Percentiles rank a stretch among this genome's conserved stretches.
These are phyloP conservation scores for Zasmidium angulare DNA, from an alignment of 2,329 filamentous ascomycete genomes.

Conservation along the genomic window DNA sequence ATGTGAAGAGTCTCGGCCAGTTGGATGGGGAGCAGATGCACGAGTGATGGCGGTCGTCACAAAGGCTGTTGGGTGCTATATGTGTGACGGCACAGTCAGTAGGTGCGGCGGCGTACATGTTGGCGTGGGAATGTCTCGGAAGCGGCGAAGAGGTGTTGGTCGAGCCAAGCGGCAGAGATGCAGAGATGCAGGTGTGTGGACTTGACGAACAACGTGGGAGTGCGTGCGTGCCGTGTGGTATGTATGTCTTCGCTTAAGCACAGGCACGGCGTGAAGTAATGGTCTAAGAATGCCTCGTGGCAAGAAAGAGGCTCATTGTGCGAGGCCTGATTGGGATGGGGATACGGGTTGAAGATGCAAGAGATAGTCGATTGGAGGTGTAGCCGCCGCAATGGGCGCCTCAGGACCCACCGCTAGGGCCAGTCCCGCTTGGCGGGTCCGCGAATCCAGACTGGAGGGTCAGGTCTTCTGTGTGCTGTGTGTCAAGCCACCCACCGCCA, in stretches of 20 bases:
- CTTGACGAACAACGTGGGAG: background rate
- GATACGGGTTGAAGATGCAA: too few species aligned
- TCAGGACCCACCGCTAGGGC: background rate
- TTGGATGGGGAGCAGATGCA: background rate
- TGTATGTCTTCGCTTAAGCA: background rate
- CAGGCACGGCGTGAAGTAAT: background rate
- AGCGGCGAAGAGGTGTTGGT: too few species aligned
- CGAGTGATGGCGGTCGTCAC: background rate
- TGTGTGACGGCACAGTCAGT: background rate
- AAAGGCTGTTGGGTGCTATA: background rate
- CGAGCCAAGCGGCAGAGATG: too few species aligned
- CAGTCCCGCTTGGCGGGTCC: background rate
- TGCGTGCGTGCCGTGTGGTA: background rate
- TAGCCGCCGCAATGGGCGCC: background rate
- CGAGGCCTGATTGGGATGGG: background rate
- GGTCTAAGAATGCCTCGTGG: too few species aligned
- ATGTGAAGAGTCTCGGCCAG: background rate
- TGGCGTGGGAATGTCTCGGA: background rate
- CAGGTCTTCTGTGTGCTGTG: too few species aligned
- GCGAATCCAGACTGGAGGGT: constrained; percentile 1
- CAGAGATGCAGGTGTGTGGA: too few species aligned
- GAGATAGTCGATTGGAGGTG: background rate
- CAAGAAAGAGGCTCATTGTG: background rate
- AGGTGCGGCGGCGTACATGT: background rate
- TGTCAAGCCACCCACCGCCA: background rate